These are phyloP conservation scores for Thelephora ganbajun DNA, from an alignment of 768 basidiomycete genomes.

Conservation along the genomic window DNA sequence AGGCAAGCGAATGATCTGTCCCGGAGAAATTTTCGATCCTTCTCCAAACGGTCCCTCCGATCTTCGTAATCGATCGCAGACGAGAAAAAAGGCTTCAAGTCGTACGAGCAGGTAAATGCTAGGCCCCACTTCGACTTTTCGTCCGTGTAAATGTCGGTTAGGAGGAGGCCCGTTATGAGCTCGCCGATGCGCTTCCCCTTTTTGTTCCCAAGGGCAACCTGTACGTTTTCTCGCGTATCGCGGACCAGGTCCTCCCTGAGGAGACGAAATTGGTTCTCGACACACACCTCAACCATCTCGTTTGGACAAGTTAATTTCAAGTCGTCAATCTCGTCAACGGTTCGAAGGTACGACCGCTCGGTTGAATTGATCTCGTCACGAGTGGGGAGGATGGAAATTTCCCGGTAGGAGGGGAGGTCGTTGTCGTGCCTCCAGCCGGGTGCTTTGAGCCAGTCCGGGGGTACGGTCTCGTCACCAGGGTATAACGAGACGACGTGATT, in stretches of 20 bases:
- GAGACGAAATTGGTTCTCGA: slow-evolving; percentile 57
- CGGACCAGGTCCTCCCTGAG: slow-evolving; percentile 49
- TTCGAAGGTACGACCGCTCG: slow-evolving; percentile 34
- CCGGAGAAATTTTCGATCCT: slow-evolving; percentile 28
- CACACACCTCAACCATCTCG: slow-evolving; percentile 28
- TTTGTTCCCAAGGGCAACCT: slow-evolving; percentile 24
- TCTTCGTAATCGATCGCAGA: slow-evolving; percentile 20
- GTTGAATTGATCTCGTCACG: slow-evolving; percentile 37
- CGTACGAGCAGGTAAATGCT: slow-evolving; percentile 23
- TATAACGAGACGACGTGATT: slow-evolving; percentile 23
- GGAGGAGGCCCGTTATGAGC: slow-evolving; percentile 22
- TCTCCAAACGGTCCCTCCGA: slow-evolving; percentile 22
- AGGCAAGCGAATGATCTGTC: slow-evolving; percentile 45
- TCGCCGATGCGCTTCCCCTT: slow-evolving; percentile 25
- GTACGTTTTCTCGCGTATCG: slow-evolving; percentile 42
- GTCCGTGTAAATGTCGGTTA: slow-evolving; percentile 22
- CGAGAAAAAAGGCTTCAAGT: slow-evolving; percentile 8
- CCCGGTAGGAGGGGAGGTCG: slow-evolving; percentile 44
- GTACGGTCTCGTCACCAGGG: slow-evolving; percentile 9
- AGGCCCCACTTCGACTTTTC: slow-evolving; percentile 17
- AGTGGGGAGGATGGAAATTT: slow-evolving; percentile 51
- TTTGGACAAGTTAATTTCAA: slow-evolving; percentile 17
- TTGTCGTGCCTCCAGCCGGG: slow-evolving; percentile 64
- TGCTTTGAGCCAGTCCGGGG: slow-evolving; percentile 12
- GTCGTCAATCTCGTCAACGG: slow-evolving; percentile 28